Percentiles rank a stretch among this genome's conserved stretches.
phyloP scores from a whole-genome alignment of 352 stramenopile species.

The Aphanomyces astaci region DNA sequence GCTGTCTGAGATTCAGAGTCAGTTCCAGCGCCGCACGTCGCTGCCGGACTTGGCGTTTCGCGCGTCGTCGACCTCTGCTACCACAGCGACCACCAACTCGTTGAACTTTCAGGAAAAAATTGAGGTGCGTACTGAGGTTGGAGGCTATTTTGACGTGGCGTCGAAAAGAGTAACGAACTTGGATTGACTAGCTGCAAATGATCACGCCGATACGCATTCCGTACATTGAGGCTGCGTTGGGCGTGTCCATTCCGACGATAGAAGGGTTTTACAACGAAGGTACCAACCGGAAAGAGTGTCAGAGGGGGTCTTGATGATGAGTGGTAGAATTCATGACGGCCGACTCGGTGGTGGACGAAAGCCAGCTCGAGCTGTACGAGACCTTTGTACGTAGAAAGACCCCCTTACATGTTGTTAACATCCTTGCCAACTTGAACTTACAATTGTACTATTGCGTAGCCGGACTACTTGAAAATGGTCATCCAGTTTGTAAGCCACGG shows the following conservation, averaged over 20 bases:
- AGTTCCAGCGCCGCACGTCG: neutral
- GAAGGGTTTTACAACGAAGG: slow-evolving; percentile 78
- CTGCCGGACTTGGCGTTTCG: slow-evolving; percentile 39
- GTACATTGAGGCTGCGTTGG: slow-evolving; percentile 75
- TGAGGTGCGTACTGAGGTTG: slow-evolving; percentile 38
- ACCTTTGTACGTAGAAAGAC: slow-evolving; percentile 64
- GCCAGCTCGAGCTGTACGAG: slow-evolving; percentile 70
- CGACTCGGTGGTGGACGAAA: slow-evolving; percentile 76
- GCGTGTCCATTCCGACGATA: slow-evolving; percentile 60
- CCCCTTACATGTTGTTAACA: neutral
- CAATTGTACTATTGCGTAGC: slow-evolving; percentile 28
- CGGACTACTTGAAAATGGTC: slow-evolving; percentile 78
- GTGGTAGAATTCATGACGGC: slow-evolving; percentile 70
- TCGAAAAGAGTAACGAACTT: neutral
- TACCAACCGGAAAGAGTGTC: slow-evolving; percentile 31
- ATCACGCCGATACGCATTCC: slow-evolving; percentile 82
- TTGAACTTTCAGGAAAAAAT: slow-evolving; percentile 74
- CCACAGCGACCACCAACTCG: slow-evolving; percentile 21
- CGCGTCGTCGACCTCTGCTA: neutral
- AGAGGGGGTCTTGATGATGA: neutral
- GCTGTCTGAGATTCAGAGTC: slow-evolving; percentile 61
- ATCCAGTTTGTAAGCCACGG: slow-evolving; percentile 78
- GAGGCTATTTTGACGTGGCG: too few relatives aligned
- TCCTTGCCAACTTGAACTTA: too few relatives aligned
- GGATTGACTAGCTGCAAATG: slow-evolving; percentile 58